Conservation (phyloP, 1,139 yeast genomes). For the Suhomyces guaymorum region DNA sequence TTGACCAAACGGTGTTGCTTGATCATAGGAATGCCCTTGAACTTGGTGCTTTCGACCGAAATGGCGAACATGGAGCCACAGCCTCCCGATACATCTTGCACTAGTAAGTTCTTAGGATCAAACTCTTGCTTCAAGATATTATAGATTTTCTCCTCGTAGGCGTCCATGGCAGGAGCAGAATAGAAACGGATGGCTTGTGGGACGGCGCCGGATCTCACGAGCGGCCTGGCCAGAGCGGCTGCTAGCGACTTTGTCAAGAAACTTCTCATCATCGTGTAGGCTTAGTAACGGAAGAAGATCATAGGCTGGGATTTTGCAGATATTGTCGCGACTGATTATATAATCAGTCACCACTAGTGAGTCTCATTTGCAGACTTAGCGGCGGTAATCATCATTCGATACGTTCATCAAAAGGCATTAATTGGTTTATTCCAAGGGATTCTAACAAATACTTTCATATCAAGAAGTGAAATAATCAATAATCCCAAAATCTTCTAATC, state of each 20-base stretch:
- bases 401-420: no score
- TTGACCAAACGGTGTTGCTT: constrained; percentile 93
- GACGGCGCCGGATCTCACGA: constrained; percentile 1
- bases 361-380: no score
- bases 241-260: neutral
- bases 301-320: neutral
- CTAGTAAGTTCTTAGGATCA: constrained; percentile 60
- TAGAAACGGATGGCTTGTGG: constrained; percentile 8
- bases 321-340: no score
- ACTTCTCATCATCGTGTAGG: neutral
- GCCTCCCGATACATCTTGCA: constrained; percentile 85
- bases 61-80: constrained; percentile 99
- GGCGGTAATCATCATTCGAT: no score
- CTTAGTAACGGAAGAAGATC: neutral
- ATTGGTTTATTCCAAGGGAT: no score
- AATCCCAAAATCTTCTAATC: no score
- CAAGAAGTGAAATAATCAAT: no score
- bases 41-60: constrained; percentile 66
- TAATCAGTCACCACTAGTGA: no score
- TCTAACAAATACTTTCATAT: no score
- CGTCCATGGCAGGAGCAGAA: constrained; percentile 41
- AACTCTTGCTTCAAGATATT: constrained; percentile 55
- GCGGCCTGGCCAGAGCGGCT: no score
- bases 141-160: constrained; percentile 68
- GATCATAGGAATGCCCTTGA: constrained; percentile 78